phyloP scores from a whole-genome alignment of 768 basidiomycete species.

The Mycena maculata region DNA sequence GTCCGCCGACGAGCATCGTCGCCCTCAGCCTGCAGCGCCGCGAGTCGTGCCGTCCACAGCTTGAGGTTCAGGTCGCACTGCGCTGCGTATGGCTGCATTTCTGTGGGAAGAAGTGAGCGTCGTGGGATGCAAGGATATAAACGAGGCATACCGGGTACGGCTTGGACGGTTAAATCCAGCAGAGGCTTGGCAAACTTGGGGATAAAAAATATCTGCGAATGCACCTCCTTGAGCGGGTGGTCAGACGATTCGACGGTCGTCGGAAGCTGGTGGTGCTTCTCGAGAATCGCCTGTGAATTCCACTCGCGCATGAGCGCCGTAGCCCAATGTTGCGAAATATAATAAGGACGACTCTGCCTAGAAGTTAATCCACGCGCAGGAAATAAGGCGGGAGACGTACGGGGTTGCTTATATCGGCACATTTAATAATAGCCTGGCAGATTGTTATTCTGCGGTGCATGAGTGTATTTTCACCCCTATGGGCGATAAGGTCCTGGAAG shows the following conservation, averaged over 20 bases:
- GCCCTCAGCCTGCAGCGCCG: conserved; percentile 47
- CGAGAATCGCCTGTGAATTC: conserved; percentile 89
- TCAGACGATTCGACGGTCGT: conserved; percentile 56
- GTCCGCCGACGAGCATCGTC: conserved; percentile 22
- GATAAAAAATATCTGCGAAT: conserved; percentile 92
- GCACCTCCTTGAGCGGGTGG: conserved; percentile 54
- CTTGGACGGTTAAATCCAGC: conserved; percentile 77
- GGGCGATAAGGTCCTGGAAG: conserved; percentile 63
- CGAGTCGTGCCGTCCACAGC: conserved; percentile 71
- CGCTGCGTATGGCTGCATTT: conserved; percentile 73
- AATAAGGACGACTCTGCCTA: conserved; percentile 86
- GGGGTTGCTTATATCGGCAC: conserved; percentile 98
- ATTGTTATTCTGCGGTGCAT: conserved; percentile 71
- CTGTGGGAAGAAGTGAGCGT: conserved; percentile 47
- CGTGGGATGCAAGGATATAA: background rate
- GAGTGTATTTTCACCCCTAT: conserved; percentile 50
- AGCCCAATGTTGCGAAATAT: conserved; percentile 95
- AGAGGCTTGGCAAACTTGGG: conserved; percentile 85
- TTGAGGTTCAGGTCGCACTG: conserved; percentile 78
- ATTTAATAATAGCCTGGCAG: conserved; percentile 94
- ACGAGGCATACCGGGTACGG: conserved; percentile 73
- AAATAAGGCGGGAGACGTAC: conserved; percentile 61
- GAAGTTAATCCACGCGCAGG: background rate
- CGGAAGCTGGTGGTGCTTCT: conserved; percentile 80
- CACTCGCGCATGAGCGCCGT: conserved; percentile 90